Conservation (phyloP, 805 yeast genomes). For the Saccharomycopsis sp. region DNA sequence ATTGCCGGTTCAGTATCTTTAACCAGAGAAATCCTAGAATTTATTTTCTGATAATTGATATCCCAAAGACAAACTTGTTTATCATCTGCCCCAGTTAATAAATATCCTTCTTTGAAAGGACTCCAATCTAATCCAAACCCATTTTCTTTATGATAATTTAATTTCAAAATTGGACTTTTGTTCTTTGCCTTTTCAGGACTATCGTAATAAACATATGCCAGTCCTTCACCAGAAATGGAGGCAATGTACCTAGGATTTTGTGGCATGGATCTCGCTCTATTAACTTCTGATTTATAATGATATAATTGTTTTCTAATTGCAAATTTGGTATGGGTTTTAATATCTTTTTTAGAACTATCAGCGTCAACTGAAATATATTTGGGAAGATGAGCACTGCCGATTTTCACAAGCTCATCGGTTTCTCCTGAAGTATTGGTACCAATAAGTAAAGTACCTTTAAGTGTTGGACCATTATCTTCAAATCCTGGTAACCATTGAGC, state of each 20-base stretch:
- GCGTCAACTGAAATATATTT: slow-evolving; percentile 19
- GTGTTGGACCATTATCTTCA: slow-evolving; percentile 21
- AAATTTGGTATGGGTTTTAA: no score
- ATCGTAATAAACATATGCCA: slow-evolving; percentile 36
- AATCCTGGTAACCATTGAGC: slow-evolving; percentile 62
- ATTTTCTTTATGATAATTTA: slow-evolving; percentile 49
- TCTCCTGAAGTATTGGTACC: slow-evolving; percentile 72
- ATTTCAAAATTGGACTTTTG: slow-evolving; percentile 23
- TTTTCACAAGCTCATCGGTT: slow-evolving; percentile 57
- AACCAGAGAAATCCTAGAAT: neutral
- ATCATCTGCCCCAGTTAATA: slow-evolving; percentile 62
- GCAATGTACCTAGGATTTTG: slow-evolving; percentile 45
- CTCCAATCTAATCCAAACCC: slow-evolving; percentile 75
- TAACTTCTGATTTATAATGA: slow-evolving; percentile 50
- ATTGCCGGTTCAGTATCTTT: slow-evolving; percentile 1
- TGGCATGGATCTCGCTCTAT: slow-evolving; percentile 64
- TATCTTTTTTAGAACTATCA: slow-evolving; percentile 12
- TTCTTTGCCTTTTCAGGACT: slow-evolving; percentile 22
- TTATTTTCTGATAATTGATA: slow-evolving; percentile 19
- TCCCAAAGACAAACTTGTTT: slow-evolving; percentile 54
- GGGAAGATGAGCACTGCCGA: slow-evolving; percentile 51
- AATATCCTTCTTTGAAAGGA: slow-evolving; percentile 33
- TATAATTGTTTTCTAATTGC: slow-evolving; percentile 50
- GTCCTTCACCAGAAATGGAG: slow-evolving; percentile 61
- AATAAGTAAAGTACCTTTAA: slow-evolving; percentile 43